A percentile compares a stretch with the other conserved stretches of the same genome.
Evolutionary conservation across 148 eudicot genomes (phyloP).

Genomic region (Camellia sinensis): DNA sequence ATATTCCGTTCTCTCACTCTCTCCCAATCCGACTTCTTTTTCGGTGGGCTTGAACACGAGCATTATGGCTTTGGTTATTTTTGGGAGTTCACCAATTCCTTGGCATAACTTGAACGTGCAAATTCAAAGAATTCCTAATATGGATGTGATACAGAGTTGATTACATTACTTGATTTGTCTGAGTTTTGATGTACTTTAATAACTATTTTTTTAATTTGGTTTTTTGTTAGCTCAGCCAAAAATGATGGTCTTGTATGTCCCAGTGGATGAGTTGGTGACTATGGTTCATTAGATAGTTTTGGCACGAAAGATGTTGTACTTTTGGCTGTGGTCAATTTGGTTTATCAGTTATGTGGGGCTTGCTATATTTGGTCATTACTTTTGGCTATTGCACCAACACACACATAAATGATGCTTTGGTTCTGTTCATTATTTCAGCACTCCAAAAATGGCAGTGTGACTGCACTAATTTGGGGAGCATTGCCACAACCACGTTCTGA

Average conservation of each 20-base stretch:
- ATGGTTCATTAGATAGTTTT: neutral
- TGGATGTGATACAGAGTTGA: neutral
- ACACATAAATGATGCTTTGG: constrained; percentile 1
- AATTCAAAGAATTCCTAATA: neutral
- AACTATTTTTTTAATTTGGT: neutral
- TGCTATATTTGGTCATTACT: neutral
- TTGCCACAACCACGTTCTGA: constrained; percentile 93
- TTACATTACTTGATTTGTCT: neutral
- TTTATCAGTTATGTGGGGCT: neutral
- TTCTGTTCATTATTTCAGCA: constrained; percentile 38
- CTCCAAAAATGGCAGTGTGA: constrained; percentile 59
- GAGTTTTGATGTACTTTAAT: neutral
- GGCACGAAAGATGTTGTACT: neutral
- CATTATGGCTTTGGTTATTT: neutral
- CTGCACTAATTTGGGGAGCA: constrained; percentile 98
- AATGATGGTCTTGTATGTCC: neutral
- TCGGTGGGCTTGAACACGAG: neutral
- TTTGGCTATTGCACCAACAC: neutral
- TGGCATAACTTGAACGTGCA: neutral
- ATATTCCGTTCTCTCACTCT: neutral
- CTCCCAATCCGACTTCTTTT: neutral
- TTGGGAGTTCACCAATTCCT: neutral
- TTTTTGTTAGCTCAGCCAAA: neutral
- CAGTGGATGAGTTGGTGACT: neutral
- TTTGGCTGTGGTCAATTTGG: neutral